A percentile compares a stretch with the other conserved stretches of the same genome.
These are phyloP conservation scores for Eucommia ulmoides DNA, from an alignment of 257 asterid species.

Conservation along the genomic window DNA sequence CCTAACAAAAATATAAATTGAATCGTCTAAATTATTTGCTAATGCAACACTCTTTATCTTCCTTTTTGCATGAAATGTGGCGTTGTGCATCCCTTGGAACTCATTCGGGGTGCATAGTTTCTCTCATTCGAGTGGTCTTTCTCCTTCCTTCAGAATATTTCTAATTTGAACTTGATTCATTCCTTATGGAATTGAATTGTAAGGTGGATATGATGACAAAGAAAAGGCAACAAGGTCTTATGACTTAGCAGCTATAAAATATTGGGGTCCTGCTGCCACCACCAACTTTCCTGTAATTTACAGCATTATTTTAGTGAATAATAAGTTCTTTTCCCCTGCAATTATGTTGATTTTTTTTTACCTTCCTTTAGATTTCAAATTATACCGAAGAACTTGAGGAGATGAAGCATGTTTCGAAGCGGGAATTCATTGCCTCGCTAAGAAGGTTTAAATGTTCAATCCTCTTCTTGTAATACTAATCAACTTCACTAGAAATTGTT, in stretches of 20 bases:
- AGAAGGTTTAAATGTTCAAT: conserved; percentile 35
- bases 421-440: conserved; percentile 84
- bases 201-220: conserved; percentile 92
- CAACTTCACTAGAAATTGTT: not conserved
- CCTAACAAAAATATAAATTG: too few species aligned
- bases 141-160: not conserved
- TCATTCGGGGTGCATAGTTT: conserved; percentile 42
- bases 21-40: too few species aligned
- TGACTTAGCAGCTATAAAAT: conserved; percentile 85
- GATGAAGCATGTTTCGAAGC: conserved; percentile 66
- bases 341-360: not conserved
- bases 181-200: not conserved
- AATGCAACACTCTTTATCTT: too few species aligned
- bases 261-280: conserved; percentile 87
- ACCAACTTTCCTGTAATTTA: conserved; percentile 69
- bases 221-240: conserved; percentile 87
- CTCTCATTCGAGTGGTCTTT: not conserved
- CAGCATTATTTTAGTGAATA: not conserved
- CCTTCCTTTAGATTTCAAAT: conserved; percentile 33
- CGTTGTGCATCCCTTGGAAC: conserved; percentile 17
- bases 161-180: not conserved
- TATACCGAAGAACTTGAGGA: conserved; percentile 70
- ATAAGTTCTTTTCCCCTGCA: not conserved
- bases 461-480: not conserved
- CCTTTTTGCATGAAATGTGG: conserved; percentile 31